Conservation (phyloP, 1,284 basidiomycete species). For the Sporisorium graminicola region DNA sequence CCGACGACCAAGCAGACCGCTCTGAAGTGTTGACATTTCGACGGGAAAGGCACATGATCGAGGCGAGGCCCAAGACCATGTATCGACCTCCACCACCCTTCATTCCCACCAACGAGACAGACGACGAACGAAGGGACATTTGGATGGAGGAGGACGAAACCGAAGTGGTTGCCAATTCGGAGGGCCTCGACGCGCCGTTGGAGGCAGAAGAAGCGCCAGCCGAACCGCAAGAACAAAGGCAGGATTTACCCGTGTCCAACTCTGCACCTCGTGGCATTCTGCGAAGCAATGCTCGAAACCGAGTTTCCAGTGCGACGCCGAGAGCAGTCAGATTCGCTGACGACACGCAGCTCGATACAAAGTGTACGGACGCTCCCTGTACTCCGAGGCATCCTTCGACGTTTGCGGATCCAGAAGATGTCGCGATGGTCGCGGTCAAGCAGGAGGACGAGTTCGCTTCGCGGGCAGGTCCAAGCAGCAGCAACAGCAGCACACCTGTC, state of each 20-base stretch:
- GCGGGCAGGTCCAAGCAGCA: neutral
- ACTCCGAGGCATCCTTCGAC: conserved; percentile 3
- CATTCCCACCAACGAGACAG: neutral
- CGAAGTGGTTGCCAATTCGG: neutral
- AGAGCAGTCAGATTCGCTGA: conserved; percentile 1
- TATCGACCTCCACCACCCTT: neutral
- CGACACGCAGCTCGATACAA: neutral
- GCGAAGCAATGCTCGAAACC: neutral
- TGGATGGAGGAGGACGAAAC: neutral
- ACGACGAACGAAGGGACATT: neutral
- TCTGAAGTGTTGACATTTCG: conserved; percentile 17
- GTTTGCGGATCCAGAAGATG: neutral
- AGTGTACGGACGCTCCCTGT: neutral
- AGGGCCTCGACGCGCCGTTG: neutral
- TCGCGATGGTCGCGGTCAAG: conserved; percentile 7
- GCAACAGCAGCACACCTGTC: neutral
- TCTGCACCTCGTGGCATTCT: conserved; percentile 7
- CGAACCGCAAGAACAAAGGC: conserved; percentile 4
- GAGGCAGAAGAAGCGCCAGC: neutral
- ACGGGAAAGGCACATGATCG: neutral
- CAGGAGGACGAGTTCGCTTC: neutral
- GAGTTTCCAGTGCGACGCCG: neutral
- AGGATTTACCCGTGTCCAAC: conserved; percentile 15
- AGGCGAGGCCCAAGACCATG: conserved; percentile 11
- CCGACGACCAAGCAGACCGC: neutral